These are phyloP conservation scores for Phoma sp. DNA, from an alignment of 2,329 filamentous ascomycete species.

Conservation along the genomic window DNA sequence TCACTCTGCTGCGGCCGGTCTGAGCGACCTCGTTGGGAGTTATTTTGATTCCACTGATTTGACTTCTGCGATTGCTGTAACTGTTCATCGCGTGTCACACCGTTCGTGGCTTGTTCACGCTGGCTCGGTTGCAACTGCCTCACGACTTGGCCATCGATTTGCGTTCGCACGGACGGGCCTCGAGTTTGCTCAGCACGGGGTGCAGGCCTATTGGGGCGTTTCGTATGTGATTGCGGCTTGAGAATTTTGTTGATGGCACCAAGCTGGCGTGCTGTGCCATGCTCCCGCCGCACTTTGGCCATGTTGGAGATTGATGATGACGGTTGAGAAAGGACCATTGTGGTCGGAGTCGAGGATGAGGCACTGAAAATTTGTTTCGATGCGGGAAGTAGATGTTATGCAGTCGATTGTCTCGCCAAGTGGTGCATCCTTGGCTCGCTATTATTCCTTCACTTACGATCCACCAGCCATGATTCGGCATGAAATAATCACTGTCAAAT, in stretches of 20 bases:
- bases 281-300: background rate
- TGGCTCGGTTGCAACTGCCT: background rate
- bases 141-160: background rate
- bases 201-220: background rate
- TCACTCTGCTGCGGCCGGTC: background rate
- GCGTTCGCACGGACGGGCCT: background rate
- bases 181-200: background rate
- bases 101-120: background rate
- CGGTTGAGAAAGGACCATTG: background rate
- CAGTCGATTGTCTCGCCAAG: background rate
- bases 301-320: background rate
- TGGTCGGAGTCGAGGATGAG: background rate
- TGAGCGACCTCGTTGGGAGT: background rate
- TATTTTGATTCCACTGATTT: background rate
- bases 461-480: too few relatives aligned
- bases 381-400: background rate
- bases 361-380: background rate
- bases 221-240: background rate
- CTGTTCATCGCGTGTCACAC: background rate
- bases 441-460: background rate
- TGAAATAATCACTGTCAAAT: too few relatives aligned
- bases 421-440: too few relatives aligned
- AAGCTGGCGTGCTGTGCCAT: constrained; percentile 1
- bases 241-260: constrained; percentile 9
- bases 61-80: background rate